Conservation (phyloP, 345 rosid species). For the Boechera divaricarpa region DNA sequence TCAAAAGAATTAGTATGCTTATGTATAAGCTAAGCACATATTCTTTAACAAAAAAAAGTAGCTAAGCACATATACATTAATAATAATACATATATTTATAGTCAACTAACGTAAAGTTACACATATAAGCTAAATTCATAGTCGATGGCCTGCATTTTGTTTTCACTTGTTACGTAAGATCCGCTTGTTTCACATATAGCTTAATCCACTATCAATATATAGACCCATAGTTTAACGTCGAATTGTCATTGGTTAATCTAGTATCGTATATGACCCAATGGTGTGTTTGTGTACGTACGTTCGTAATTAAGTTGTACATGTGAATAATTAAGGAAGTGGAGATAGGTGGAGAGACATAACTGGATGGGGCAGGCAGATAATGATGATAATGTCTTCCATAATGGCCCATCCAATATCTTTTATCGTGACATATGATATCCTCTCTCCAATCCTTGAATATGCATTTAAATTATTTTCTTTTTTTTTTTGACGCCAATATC, state of each 20-base stretch:
- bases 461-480: neutral
- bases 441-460: neutral
- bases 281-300: slow-evolving; percentile 4
- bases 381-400: slow-evolving; percentile 45
- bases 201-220: neutral
- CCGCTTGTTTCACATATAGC: neutral
- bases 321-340: slow-evolving; percentile 24
- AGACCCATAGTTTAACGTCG: neutral
- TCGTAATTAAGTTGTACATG: slow-evolving; percentile 1
- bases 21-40: no score
- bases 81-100: no score
- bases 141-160: neutral
- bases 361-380: slow-evolving; percentile 44
- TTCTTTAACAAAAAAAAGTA: no score
- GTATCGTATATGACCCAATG: neutral
- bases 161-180: neutral
- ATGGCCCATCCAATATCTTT: slow-evolving; percentile 29
- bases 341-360: slow-evolving; percentile 41
- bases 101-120: neutral
- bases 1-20: no score
- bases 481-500: neutral
- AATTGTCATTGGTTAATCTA: slow-evolving; percentile 1
- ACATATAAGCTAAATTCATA: neutral
- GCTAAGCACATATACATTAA: no score
- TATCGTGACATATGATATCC: slow-evolving; percentile 32